These are phyloP conservation scores for Scopulariopsis brevicaulis DNA, from an alignment of 2,329 filamentous ascomycete species.

Conservation along the genomic window DNA sequence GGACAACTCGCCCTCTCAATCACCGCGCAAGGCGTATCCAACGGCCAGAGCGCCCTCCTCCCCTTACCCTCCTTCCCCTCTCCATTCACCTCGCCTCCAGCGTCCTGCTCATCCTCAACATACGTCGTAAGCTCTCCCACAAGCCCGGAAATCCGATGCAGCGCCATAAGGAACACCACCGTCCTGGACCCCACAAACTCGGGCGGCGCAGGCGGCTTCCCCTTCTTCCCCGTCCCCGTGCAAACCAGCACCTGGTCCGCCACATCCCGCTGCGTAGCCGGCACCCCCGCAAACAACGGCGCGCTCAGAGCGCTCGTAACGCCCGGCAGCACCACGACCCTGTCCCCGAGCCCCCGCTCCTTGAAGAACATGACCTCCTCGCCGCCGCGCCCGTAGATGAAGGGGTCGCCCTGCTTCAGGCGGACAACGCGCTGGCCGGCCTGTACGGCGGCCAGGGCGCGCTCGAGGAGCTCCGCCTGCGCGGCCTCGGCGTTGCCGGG, in stretches of 20 bases:
- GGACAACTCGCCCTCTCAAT: constrained; percentile 89
- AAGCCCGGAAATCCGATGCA: constrained; percentile 71
- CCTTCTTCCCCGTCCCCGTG: constrained; percentile 89
- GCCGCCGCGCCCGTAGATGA: constrained; percentile 87
- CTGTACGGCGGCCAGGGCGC: constrained; percentile 56
- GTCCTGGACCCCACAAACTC: constrained; percentile 67
- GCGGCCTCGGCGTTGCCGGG: constrained; percentile 92
- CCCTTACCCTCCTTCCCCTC: constrained; percentile 14
- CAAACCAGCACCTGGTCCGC: constrained; percentile 93
- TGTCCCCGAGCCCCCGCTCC: constrained; percentile 52
- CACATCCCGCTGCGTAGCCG: constrained; percentile 78
- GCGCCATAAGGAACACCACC: constrained; percentile 87
- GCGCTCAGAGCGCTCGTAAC: constrained; percentile 82
- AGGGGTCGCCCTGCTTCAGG: constrained; percentile 93
- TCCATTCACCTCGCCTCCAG: constrained; percentile 13
- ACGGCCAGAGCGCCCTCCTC: constrained; percentile 52
- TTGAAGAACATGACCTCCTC: constrained; percentile 86
- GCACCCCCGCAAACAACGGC: constrained; percentile 79
- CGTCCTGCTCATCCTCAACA: constrained; percentile 16
- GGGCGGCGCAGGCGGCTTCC: constrained; percentile 69
- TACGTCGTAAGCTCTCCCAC: constrained; percentile 55
- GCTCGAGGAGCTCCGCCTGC: constrained; percentile 75
- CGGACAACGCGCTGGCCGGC: constrained; percentile 71
- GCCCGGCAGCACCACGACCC: constrained; percentile 66
- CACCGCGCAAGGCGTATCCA: constrained; percentile 76